Evolutionary conservation across 2,329 filamentous ascomycete species (phyloP).

Genomic region (Xylariaceae sp.): DNA sequence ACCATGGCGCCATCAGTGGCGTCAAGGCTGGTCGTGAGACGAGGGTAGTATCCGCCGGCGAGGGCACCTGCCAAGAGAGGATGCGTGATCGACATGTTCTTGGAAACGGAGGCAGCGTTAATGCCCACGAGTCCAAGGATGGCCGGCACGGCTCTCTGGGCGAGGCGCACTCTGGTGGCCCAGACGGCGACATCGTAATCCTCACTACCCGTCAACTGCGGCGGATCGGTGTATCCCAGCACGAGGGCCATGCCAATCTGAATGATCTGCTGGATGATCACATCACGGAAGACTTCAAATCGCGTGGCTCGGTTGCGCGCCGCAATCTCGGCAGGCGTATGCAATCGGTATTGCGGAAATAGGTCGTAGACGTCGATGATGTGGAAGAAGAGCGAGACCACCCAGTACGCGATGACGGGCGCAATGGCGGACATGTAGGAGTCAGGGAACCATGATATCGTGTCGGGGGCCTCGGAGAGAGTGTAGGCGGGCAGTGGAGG

Average conservation of each 20-base stretch:
- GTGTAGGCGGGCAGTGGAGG: constrained; percentile 84
- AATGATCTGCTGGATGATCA: constrained; percentile 84
- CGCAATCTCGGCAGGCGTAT: constrained; percentile 86
- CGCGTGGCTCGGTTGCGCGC: constrained; percentile 83
- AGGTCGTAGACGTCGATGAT: constrained; percentile 77
- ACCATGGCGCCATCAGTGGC: constrained; percentile 47
- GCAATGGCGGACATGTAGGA: constrained; percentile 69
- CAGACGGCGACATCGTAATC: constrained; percentile 85
- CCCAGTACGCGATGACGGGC: constrained; percentile 85
- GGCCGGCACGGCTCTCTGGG: constrained; percentile 70
- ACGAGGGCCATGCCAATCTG: constrained; percentile 68
- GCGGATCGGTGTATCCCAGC: constrained; percentile 66
- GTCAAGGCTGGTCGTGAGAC: constrained; percentile 55
- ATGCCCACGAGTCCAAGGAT: constrained; percentile 68
- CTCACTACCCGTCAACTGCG: constrained; percentile 69
- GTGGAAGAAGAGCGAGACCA: constrained; percentile 80
- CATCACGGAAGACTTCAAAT: constrained; percentile 83
- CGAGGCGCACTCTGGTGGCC: constrained; percentile 74
- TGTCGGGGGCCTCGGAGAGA: constrained; percentile 61
- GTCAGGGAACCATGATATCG: constrained; percentile 76
- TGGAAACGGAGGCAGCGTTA: constrained; percentile 68
- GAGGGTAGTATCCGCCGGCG: constrained; percentile 76
- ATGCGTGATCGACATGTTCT: constrained; percentile 65
- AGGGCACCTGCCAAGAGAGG: constrained; percentile 71
- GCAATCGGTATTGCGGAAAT: constrained; percentile 85